Base-by-base conservation (phyloP, 2,329 filamentous ascomycete genomes). In the Macrophomina tecta region DNA sequence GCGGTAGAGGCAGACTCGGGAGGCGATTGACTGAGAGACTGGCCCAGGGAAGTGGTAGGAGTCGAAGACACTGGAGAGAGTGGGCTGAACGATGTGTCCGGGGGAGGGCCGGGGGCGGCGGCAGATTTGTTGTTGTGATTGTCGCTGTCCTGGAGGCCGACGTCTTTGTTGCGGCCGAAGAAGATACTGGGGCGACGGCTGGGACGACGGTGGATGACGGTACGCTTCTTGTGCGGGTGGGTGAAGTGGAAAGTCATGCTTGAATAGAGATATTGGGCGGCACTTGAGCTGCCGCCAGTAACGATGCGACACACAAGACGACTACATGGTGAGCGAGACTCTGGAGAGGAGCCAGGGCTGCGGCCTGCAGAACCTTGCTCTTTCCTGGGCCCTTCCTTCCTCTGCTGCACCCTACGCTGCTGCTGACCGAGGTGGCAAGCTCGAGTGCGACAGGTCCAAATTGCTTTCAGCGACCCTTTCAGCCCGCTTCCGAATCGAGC, bases 151-250 rank as follows among this genome's bases (percentile, higher is more conserved):
- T 49, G 18, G 8, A 7, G 2, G 23, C 42, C 23, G 14, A 14
- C 18, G 36, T 66, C 55, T 28, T 34, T 61, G 34, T 45, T 40
- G 7, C 64, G 64, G 48, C 55, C 58, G 18, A 56, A 55, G 56
- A 62, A 63, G 55, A 67, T 36, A 48, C 65, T 63, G 28, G 56
- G 65, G 7, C 65, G 65, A 8, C 28, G 32, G 28, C n/a, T 14
- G 30, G 48, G 56, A n/a, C 65, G 65, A 23, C 65, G 65, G 32
- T 63, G 65, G 30, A 67, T 56, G 34, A 56, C 56, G 49, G 65
- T 67, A n/a, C 65, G 65, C 45, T 67, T 67, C 65, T 67, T 67
- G 64, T 61, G 45, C 34, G 53, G 53, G 49, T 53, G 30, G 40
- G 18, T 42, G 49, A 61, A 55, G 58, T 52, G 30, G 38, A 67